These are phyloP conservation scores for Capniomyces stellatus DNA, from an alignment of 371 early-diverging fungal genomes.

Conservation along the genomic window DNA sequence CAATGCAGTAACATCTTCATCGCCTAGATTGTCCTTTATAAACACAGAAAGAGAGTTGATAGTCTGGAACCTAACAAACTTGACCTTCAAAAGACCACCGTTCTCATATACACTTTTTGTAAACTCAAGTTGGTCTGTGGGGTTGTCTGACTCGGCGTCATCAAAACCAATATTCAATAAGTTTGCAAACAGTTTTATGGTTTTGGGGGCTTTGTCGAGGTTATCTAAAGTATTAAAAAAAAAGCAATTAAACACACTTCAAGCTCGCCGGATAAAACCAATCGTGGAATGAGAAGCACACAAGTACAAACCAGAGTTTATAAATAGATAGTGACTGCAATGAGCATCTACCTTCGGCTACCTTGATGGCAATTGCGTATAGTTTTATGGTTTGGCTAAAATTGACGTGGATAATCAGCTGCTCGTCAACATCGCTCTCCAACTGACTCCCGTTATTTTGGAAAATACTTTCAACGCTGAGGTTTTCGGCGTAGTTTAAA, in stretches of 20 bases:
- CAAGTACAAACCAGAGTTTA: too few relatives aligned
- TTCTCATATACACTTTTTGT: conserved; percentile 39
- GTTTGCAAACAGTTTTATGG: conserved; percentile 69
- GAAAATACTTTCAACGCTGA: conserved; percentile 57
- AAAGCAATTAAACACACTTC: neutral
- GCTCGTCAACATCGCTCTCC: conserved; percentile 87
- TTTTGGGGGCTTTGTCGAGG: conserved; percentile 72
- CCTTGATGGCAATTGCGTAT: conserved; percentile 66
- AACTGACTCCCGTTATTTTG: conserved; percentile 41
- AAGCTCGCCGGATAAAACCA: too few relatives aligned
- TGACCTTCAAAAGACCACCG: conserved; percentile 45
- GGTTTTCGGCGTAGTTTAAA: conserved; percentile 60
- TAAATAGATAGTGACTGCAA: too few relatives aligned
- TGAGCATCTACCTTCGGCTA: conserved; percentile 20
- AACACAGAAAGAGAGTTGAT: conserved; percentile 53
- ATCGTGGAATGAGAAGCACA: too few relatives aligned
- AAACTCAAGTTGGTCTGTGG: conserved; percentile 56
- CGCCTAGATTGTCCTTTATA: conserved; percentile 61
- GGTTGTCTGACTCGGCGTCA: conserved; percentile 51
- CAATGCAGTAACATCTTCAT: conserved; percentile 61
- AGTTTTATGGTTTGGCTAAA: conserved; percentile 83
- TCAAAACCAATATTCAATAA: conserved; percentile 65
- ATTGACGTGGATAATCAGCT: conserved; percentile 64
- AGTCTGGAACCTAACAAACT: conserved; percentile 86
- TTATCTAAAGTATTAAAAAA: too few relatives aligned